phyloP scores from a whole-genome alignment of 208 protist genomes.

The Entamoeba histolytica region DNA sequence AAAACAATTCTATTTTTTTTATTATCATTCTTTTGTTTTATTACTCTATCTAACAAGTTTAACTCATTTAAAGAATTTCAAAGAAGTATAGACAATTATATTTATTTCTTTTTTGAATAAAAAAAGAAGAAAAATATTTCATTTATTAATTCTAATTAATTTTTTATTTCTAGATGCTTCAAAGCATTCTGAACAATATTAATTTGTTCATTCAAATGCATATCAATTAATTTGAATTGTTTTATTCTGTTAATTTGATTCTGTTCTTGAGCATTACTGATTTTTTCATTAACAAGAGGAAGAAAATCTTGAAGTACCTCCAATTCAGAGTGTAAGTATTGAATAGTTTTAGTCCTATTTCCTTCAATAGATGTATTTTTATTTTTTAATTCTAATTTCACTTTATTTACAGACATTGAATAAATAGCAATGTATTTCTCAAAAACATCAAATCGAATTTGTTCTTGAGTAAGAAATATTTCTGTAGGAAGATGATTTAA shows the following conservation, averaged over 20 bases:
- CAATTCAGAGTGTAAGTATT: background rate
- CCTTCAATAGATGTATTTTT: too few relatives aligned
- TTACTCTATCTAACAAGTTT: too few relatives aligned
- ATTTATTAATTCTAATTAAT: too few relatives aligned
- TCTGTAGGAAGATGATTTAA: background rate
- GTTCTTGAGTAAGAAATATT: background rate
- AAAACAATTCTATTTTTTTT: too few relatives aligned
- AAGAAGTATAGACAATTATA: too few relatives aligned
- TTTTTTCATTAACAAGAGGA: background rate
- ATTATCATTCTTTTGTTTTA: too few relatives aligned
- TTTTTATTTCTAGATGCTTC: background rate
- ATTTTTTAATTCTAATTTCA: background rate
- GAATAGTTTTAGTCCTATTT: background rate
- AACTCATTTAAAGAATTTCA: too few relatives aligned
- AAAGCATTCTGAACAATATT: background rate
- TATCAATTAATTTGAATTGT: background rate
- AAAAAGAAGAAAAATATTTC: too few relatives aligned
- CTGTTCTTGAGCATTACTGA: background rate
- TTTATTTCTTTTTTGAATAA: too few relatives aligned
- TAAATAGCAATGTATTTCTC: background rate
- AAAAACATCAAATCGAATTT: background rate
- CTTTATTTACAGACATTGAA: background rate
- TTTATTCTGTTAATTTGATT: background rate
- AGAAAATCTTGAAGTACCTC: background rate
- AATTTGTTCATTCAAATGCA: background rate